These are phyloP conservation scores for Candida stauntonica DNA, from an alignment of 805 yeast species.

Conservation along the genomic window DNA sequence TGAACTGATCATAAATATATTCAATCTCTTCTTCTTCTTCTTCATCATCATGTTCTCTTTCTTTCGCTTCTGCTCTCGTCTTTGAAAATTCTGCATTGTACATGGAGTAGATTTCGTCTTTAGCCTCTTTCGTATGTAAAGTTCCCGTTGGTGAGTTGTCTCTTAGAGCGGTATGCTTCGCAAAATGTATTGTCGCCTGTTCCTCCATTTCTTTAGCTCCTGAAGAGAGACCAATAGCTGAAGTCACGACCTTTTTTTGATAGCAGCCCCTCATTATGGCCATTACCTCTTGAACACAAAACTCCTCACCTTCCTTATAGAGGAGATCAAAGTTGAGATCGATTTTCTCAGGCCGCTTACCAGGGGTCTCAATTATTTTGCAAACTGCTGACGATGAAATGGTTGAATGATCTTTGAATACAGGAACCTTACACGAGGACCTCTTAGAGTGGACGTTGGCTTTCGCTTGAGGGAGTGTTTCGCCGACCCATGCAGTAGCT, in stretches of 20 bases:
- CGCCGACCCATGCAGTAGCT: slow-evolving; percentile 62
- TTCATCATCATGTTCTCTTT: slow-evolving; percentile 27
- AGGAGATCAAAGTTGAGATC: slow-evolving; percentile 57
- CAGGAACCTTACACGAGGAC: slow-evolving; percentile 25
- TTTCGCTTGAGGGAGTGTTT: slow-evolving; percentile 42
- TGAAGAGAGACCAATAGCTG: too few species aligned
- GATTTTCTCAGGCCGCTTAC: slow-evolving; percentile 56
- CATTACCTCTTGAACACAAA: slow-evolving; percentile 60
- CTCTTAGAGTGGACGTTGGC: slow-evolving; percentile 11
- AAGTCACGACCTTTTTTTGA: too few species aligned
- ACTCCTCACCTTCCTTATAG: slow-evolving; percentile 45
- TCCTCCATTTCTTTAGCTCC: background rate
- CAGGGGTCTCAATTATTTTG: slow-evolving; percentile 49
- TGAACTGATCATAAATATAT: slow-evolving; percentile 26
- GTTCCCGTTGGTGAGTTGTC: slow-evolving; percentile 77
- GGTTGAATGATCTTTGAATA: slow-evolving; percentile 36
- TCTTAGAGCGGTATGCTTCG: slow-evolving; percentile 16
- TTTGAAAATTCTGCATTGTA: slow-evolving; percentile 70
- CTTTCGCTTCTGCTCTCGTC: slow-evolving; percentile 34
- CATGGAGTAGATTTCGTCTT: slow-evolving; percentile 70
- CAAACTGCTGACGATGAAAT: slow-evolving; percentile 36
- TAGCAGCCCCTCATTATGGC: slow-evolving; percentile 34
- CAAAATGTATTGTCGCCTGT: slow-evolving; percentile 24
- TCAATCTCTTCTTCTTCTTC: slow-evolving; percentile 21
- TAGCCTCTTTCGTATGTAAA: slow-evolving; percentile 67